Evolutionary conservation across 805 yeast species (phyloP), one percentile per base, ranked within the genome.

Genomic region (Candida vaughaniae): DNA sequence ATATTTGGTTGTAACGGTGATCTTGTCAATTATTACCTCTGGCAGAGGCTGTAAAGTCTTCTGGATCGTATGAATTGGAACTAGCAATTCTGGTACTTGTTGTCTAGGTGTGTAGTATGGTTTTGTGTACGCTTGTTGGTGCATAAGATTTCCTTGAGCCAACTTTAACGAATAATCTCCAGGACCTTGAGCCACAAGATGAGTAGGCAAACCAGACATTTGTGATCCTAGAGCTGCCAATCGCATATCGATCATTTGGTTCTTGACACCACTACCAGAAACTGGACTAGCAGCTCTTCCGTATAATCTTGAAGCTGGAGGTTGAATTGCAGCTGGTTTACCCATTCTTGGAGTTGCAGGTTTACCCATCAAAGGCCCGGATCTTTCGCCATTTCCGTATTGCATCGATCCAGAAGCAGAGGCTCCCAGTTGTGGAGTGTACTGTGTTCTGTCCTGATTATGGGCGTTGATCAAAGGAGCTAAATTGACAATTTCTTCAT

Each of bases 241-340:
- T 29, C 58, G 47, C 27, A 42, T 44, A 40, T 56, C 61, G 12
- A 50, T 47, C 11, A 41, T 40, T 29, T 39, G 52, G 7, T 46
- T 44, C 19, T 40, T 46, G 15, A 8, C 18, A 4, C 29, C 31
- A 4, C 7, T 48, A 36, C 6, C 55, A 56, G 25, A 19, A 35
- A 4, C 56, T 57, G 33, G 22, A 41, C 49, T 48, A 16, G 48
- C 38, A 22, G 39, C 36, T 38, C 59, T 51, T 15, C 63, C 62
- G 42, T 67, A 68, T 5, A 64, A 36, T 33, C 68, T 49, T 36
- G 64, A 62, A 5, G 69, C 54, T 2, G 72, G 70, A 6, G 73
- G 73, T 42, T 67, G 73, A 14, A 68, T 66, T 14, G 70, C 57
- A 14, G 73, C 73, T 5, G 70, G 69, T 37, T 65, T 66, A 3